A percentile compares a stretch with the other conserved stretches of the same genome.
Conservation (phyloP, 129 eudicot species). For the Kitagawia praeruptora region DNA sequence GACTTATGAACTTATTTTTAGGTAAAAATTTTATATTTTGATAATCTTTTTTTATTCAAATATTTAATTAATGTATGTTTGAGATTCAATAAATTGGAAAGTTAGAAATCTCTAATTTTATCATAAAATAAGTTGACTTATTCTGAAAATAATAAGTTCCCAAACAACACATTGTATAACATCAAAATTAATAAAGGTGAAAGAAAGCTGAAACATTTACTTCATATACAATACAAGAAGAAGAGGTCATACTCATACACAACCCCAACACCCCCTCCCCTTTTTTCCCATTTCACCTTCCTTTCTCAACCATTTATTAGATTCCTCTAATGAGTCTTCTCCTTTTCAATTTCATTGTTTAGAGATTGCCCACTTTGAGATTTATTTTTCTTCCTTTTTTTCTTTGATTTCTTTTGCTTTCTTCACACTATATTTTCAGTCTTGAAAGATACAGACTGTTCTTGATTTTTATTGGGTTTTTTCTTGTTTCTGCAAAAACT, state of each 20-base stretch:
- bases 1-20: too few species aligned
- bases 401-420: conserved; percentile 12
- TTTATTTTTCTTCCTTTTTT: conserved; percentile 10
- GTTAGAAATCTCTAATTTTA: too few species aligned
- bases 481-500: conserved; percentile 25
- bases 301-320: conserved; percentile 76
- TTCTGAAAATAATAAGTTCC: too few species aligned
- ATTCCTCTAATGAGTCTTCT: conserved; percentile 54
- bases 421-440: conserved; percentile 28
- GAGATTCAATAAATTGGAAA: too few species aligned
- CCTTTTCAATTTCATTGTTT: conserved; percentile 38
- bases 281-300: conserved; percentile 58
- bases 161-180: too few species aligned
- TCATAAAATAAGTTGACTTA: too few species aligned
- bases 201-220: conserved; percentile 67
- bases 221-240: conserved; percentile 58
- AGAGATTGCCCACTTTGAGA: conserved; percentile 36
- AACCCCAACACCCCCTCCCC: conserved; percentile 38
- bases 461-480: conserved; percentile 36
- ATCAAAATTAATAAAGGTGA: conserved; percentile 19
- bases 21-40: too few species aligned
- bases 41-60: too few species aligned
- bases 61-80: too few species aligned
- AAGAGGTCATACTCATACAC: conserved; percentile 60
- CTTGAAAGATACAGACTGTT: conserved; percentile 31